Evolutionary conservation across 2,329 filamentous ascomycete species (phyloP), one percentile per base, ranked within the genome.

Genomic region (Cylindrodendrum hubeiense): DNA sequence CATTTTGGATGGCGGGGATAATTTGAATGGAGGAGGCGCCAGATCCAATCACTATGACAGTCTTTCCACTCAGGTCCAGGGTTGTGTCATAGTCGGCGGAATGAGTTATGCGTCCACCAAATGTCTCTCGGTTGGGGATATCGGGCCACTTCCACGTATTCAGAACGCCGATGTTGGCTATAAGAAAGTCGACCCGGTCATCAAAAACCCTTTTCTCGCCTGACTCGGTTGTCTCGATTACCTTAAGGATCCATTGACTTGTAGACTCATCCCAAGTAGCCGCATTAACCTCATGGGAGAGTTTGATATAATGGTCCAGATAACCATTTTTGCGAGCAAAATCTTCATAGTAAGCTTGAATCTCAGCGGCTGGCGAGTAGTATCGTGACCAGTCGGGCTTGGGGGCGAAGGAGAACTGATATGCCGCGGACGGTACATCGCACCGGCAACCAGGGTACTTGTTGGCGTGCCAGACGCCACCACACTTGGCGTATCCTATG

Each of bases 21-120:
- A 88, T 79, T 65, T 88, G 86, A 7, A 87, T 80, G 0, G 84
- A 85, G 1, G 84, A 85, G 19, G 85, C 80, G 3, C 85, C 85
- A 50, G 86, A 88, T 9, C 86, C 86, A 52, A 89, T 86, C 8
- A 88, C 79, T 1, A 82, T 85, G 5, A 88, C 81, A 0, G 77
- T 80, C 71, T 87, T 88, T 61, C 79, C 81, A 10, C 78, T 70
- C 50, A 82, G 79, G 55, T 86, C 81, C 37, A 86, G 83, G 21
- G 79, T 72, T 41, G 81, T 75, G 1, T 84, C 84, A 85, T 86
- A 88, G 41, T 76, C 76, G 3, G 85, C 85, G 9, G 82, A 86
- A 69, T 88, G 85, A 47, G 87, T 76, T 7, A 86, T 67, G 5
- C 81, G 73, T 28, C 85, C 85, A 33, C 80, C 70, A 67, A 85